phyloP scores from a whole-genome alignment of 2,329 filamentous ascomycete genomes.

The Aspergillus uvarum region DNA sequence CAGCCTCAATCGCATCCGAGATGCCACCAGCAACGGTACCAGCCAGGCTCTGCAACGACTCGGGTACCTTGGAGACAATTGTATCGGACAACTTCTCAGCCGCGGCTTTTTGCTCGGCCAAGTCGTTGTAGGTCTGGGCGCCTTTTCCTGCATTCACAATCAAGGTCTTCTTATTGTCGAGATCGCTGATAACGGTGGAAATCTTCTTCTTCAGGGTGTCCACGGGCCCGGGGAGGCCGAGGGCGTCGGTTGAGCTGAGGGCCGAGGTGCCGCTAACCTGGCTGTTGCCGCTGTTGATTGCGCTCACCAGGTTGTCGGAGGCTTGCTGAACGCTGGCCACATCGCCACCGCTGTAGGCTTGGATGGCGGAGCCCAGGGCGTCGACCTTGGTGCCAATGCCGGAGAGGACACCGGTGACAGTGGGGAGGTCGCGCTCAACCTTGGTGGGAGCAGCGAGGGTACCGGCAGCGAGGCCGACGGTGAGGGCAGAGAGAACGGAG shows the following conservation, averaged over 20 bases:
- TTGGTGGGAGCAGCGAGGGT: slow-evolving; percentile 12
- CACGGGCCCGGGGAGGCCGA: slow-evolving; percentile 15
- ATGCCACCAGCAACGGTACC: too few relatives aligned
- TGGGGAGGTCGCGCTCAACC: slow-evolving; percentile 14
- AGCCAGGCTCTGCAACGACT: neutral
- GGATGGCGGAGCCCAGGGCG: slow-evolving; percentile 11
- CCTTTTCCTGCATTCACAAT: slow-evolving; percentile 13
- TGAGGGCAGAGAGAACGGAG: slow-evolving; percentile 5
- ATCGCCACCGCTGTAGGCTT: slow-evolving; percentile 12
- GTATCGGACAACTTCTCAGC: slow-evolving; percentile 8
- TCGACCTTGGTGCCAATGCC: slow-evolving; percentile 16
- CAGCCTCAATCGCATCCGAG: too few relatives aligned
- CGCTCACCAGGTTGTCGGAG: slow-evolving; percentile 12
- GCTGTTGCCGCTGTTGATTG: slow-evolving; percentile 14
- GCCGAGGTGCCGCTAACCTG: slow-evolving; percentile 7
- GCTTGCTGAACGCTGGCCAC: slow-evolving; percentile 8
- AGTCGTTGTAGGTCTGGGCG: slow-evolving; percentile 8
- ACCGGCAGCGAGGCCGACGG: slow-evolving; percentile 9
- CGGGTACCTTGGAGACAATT: slow-evolving; percentile 9
- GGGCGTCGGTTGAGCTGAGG: slow-evolving; percentile 13
- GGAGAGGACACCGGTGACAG: slow-evolving; percentile 13
- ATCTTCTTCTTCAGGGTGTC: slow-evolving; percentile 15
- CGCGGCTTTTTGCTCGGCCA: slow-evolving; percentile 5
- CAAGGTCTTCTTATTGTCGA: slow-evolving; percentile 10
- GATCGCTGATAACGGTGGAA: neutral